Percentiles rank a stretch among this genome's conserved stretches.
Evolutionary conservation across 2,329 filamentous ascomycete species (phyloP).

Genomic region (Neonectria ditissima): DNA sequence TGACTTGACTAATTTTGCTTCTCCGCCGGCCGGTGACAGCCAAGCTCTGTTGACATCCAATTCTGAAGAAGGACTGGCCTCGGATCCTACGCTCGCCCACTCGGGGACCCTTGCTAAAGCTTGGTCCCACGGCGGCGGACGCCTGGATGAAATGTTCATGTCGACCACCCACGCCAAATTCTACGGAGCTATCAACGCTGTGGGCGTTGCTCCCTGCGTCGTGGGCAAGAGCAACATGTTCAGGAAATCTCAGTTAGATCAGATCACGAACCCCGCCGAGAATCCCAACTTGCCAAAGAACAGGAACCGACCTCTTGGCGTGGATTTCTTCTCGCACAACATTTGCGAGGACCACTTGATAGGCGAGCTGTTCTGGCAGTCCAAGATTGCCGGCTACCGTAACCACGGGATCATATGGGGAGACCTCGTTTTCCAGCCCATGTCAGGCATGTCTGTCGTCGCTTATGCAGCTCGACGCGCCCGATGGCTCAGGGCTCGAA

Average conservation of each 20-base stretch:
- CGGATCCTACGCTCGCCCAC: constrained; percentile 35
- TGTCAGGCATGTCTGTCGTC: constrained; percentile 80
- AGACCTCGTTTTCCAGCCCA: constrained; percentile 90
- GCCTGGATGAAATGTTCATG: constrained; percentile 95
- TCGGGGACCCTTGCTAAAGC: constrained; percentile 45
- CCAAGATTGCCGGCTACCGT: constrained; percentile 70
- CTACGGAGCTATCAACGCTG: constrained; percentile 96
- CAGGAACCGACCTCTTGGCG: constrained; percentile 68
- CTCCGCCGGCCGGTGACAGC: constrained; percentile 32
- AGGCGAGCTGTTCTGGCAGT: constrained; percentile 88
- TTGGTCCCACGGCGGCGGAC: constrained; percentile 72
- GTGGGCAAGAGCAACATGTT: constrained; percentile 99
- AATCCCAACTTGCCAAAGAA: constrained; percentile 58
- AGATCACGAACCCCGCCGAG: constrained; percentile 67
- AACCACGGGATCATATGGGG: constrained; percentile 89
- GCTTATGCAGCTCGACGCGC: constrained; percentile 85
- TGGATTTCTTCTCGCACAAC: constrained; percentile 94
- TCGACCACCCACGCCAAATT: constrained; percentile 95
- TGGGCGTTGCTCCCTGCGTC: constrained; percentile 90
- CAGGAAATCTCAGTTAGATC: constrained; percentile 87
- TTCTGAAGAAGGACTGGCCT: constrained; percentile 42
- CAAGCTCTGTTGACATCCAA: constrained; percentile 50
- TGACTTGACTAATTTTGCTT: constrained; percentile 66
- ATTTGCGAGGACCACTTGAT: constrained; percentile 99
- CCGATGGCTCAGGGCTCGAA: constrained; percentile 91